phyloP scores from a whole-genome alignment of 2,329 filamentous ascomycete genomes.

The Ceratocystis alfenasii region DNA sequence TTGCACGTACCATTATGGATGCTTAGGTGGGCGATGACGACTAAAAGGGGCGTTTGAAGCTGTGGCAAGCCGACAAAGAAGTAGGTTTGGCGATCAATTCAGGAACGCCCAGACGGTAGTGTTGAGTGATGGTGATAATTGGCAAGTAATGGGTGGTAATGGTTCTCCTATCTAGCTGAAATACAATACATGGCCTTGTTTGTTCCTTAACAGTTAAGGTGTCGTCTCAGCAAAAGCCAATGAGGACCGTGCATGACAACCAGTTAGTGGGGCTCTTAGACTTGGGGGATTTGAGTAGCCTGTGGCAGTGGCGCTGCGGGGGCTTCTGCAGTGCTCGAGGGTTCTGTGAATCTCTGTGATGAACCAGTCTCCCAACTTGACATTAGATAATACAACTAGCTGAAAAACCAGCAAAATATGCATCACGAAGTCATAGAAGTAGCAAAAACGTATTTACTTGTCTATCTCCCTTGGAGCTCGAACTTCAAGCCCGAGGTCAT shows the following conservation, averaged over 20 bases:
- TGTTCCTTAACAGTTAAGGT: constrained; percentile 19
- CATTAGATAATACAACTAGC: no score
- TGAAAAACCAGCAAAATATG: no score
- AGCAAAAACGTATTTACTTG: no score
- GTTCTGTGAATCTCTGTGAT: not conserved
- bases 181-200: constrained; percentile 22
- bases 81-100: not conserved
- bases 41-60: not conserved
- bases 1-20: constrained; percentile 14
- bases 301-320: not conserved
- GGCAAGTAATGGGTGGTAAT: not conserved
- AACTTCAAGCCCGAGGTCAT: no score
- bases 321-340: not conserved
- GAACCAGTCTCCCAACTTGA: not conserved
- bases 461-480: no score
- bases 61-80: not conserved
- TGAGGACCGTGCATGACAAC: constrained; percentile 15
- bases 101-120: not conserved
- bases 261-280: constrained; percentile 17
- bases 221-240: constrained; percentile 20
- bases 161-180: constrained; percentile 16
- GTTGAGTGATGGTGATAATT: not conserved
- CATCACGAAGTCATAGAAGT: no score
- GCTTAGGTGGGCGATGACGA: not conserved
- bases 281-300: not conserved